Base-by-base conservation (phyloP, 495 filamentous ascomycete genomes). In the Tuber indicum region DNA sequence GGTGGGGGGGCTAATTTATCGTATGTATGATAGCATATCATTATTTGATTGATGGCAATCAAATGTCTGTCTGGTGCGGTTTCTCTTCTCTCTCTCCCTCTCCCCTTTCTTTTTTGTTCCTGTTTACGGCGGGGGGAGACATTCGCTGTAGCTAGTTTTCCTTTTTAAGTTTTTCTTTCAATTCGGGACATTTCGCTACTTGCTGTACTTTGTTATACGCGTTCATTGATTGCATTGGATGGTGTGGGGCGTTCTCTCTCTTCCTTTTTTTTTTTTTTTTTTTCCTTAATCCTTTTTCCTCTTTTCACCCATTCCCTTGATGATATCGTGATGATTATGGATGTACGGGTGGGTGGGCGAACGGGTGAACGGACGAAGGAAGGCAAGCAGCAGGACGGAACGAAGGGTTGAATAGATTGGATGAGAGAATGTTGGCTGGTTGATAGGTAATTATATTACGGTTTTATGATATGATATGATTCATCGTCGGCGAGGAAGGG, bases 251-350 rank as follows among this genome's bases (percentile, higher is more conserved):
- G 58, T 66, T 66, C 16, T 66, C 32, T 66, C 32, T 36, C 14
- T 17, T 36, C 32, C 32, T 32, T 66, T 47, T 3, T 66, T 36
- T 36, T 36, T 32, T 70, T 14, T n/a, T 72, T 17, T 66, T 43
- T 74, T 66, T 69, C 32, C 39, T 71, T 46, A 66, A 72, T 32
- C n/a, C 1, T 58, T 17, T 32, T 32, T 6, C 16, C 16, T 66
- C 26, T 32, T 7, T 36, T 36, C 14, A 16, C 26, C 23, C 52
- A 23, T 76, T 52, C 23, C 26, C 75, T 80, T 74, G 62, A 79
- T 76, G 79, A 70, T 72, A 80, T 71, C 74, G 77, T 66, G 78
- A 78, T 78, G 78, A 79, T 5, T 26, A 62, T 80, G 46, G 79
- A 74, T 79, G 78, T 41, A 47, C 72, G 76, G 73, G 62, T 71